Evolutionary conservation across 1,284 basidiomycete genomes (phyloP).

Genomic region (Omphalotus olearius): DNA sequence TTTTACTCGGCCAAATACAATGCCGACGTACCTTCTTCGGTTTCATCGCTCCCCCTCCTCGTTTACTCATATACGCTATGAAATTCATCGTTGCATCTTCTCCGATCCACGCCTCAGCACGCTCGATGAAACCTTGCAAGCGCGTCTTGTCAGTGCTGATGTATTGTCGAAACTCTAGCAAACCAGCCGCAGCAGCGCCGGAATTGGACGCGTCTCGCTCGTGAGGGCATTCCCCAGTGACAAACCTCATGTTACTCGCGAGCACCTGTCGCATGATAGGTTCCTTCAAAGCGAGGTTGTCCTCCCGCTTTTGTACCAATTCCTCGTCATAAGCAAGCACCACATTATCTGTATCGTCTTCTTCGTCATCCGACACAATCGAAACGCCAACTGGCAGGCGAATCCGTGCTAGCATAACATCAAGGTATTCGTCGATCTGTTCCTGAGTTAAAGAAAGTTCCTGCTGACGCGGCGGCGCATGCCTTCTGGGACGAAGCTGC

Average conservation of each 20-base stretch:
- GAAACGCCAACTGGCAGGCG: background rate
- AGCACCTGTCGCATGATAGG: background rate
- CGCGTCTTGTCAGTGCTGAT: background rate
- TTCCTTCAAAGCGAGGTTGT: background rate
- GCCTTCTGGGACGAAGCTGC: too few species aligned
- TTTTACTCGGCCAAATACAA: background rate
- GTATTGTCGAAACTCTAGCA: background rate
- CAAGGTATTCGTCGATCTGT: too few species aligned
- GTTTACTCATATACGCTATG: background rate
- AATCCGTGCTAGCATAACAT: too few species aligned
- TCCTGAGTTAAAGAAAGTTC: too few species aligned
- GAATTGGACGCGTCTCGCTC: background rate
- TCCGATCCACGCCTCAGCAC: background rate
- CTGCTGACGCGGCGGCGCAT: too few species aligned
- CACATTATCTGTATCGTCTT: background rate
- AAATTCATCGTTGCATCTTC: background rate
- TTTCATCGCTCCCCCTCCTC: background rate
- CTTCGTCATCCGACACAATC: slow-evolving; percentile 3
- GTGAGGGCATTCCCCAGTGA: background rate
- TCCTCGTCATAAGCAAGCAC: background rate
- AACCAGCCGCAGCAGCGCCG: background rate
- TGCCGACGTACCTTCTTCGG: slow-evolving; percentile 1
- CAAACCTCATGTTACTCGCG: slow-evolving; percentile 1
- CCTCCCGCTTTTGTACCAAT: background rate
- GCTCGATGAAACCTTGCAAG: background rate